These are phyloP conservation scores for Chlorella sp. DNA, from an alignment of 139 green algal species.

Conservation along the genomic window DNA sequence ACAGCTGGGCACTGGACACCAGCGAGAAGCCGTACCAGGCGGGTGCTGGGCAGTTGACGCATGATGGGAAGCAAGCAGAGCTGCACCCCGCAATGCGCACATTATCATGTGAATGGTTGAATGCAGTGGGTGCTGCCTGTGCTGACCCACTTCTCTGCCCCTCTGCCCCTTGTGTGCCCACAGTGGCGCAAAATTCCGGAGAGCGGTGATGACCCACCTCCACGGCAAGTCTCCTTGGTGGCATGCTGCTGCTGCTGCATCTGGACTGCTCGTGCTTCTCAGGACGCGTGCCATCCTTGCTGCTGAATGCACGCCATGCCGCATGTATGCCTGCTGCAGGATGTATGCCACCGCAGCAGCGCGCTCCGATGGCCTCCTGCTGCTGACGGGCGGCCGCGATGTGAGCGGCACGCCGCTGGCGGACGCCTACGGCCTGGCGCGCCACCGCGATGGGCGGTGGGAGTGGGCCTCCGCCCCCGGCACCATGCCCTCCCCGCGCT, in stretches of 20 bases:
- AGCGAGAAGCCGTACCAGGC: conserved; percentile 96
- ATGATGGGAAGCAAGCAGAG: no score
- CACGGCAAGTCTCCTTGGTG: conserved; percentile 56
- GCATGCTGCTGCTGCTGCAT: not conserved
- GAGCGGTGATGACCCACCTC: conserved; percentile 80
- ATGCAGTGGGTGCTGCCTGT: no score
- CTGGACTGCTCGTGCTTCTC: not conserved
- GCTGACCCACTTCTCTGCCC: no score
- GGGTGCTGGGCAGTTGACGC: no score
- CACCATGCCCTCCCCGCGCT: conserved; percentile 89
- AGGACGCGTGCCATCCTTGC: not conserved
- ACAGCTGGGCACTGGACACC: conserved; percentile 98
- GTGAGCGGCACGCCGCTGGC: conserved; percentile 81
- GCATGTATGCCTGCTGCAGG: conserved; percentile 48
- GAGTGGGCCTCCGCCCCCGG: conserved; percentile 98
- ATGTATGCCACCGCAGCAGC: conserved; percentile 98
- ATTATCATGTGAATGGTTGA: no score
- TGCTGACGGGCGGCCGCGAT: conserved; percentile 95
- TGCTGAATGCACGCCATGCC: not conserved
- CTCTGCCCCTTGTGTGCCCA: no score
- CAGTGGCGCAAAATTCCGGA: conserved; percentile 93
- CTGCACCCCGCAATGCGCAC: no score
- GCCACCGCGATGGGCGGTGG: conserved; percentile 98
- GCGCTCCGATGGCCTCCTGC: conserved; percentile 93
- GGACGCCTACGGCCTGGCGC: conserved; percentile 95